phyloP scores from a whole-genome alignment of 202 grass and related monocot species.

The Panicum hallii region DNA sequence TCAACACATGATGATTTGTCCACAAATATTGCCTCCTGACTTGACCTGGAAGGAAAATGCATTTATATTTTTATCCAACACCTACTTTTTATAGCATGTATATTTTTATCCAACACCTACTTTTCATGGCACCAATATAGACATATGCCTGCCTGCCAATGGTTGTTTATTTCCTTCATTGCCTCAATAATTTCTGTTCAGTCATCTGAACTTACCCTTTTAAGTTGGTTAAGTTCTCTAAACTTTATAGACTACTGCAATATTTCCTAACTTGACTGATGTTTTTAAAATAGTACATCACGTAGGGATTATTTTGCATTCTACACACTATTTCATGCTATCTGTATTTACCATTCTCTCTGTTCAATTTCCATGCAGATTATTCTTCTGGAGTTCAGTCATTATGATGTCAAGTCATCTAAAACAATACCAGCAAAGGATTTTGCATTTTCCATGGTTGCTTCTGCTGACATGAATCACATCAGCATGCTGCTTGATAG shows the following conservation, averaged over 20 bases:
- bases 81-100: neutral
- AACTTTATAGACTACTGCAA: neutral
- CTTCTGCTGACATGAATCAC: conserved; percentile 86
- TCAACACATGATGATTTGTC: conserved; percentile 6
- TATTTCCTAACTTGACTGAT: neutral
- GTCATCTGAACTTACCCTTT: conserved; percentile 11
- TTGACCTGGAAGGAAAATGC: neutral
- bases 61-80: conserved; percentile 10
- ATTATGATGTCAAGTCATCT: conserved; percentile 83
- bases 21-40: neutral
- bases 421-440: conserved; percentile 82
- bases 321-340: neutral
- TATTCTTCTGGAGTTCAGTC: conserved; percentile 81
- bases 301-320: neutral
- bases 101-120: neutral
- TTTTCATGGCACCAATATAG: neutral
- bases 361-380: conserved; percentile 58
- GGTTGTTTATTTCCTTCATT: neutral
- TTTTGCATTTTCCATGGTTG: conserved; percentile 92
- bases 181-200: neutral
- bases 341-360: neutral
- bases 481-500: conserved; percentile 77
- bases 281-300: neutral
- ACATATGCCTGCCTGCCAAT: neutral
- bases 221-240: conserved; percentile 6